A percentile compares a stretch with the other conserved stretches of the same genome.
Evolutionary conservation across 805 yeast genomes (phyloP).

Genomic region (Sugiyamaella valdiviana): DNA sequence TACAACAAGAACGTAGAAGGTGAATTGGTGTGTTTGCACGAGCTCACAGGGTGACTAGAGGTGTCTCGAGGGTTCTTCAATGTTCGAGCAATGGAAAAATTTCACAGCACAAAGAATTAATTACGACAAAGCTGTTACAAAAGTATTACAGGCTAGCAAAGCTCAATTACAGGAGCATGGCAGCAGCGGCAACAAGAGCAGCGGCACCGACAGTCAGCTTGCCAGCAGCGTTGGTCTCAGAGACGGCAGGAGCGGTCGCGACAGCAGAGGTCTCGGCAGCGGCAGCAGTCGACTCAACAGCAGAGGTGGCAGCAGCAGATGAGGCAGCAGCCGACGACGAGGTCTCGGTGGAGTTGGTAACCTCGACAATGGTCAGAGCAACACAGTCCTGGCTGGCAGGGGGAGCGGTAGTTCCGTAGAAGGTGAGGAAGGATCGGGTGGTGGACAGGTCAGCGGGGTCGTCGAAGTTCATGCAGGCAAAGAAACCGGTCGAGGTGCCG

Average conservation of each 20-base stretch:
- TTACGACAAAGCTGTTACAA: too few species aligned
- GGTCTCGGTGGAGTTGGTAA: not conserved
- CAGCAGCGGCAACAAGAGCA: conserved; percentile 2
- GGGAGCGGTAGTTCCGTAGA: conserved; percentile 4
- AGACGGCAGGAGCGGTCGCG: not conserved
- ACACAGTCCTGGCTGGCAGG: conserved; percentile 3
- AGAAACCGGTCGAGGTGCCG: conserved; percentile 32
- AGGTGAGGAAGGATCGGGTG: conserved; percentile 28
- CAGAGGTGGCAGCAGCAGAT: conserved; percentile 3
- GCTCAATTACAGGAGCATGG: conserved; percentile 1
- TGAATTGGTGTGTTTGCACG: too few species aligned
- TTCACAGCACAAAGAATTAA: too few species aligned
- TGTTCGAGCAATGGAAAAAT: too few species aligned
- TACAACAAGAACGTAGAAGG: too few species aligned
- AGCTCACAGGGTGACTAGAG: too few species aligned
- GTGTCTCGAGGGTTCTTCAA: too few species aligned
- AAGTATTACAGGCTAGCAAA: not conserved
- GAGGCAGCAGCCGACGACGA: not conserved
- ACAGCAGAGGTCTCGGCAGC: conserved; percentile 1
- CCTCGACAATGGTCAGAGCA: conserved; percentile 4
- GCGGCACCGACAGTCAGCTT: conserved; percentile 2
- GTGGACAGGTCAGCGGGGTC: conserved; percentile 42
- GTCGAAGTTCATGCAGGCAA: conserved; percentile 39
- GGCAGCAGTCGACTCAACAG: conserved; percentile 1
- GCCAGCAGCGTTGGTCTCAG: conserved; percentile 11